phyloP scores from a whole-genome alignment of 2,329 filamentous ascomycete species.

The Botryosphaeria dothidea region DNA sequence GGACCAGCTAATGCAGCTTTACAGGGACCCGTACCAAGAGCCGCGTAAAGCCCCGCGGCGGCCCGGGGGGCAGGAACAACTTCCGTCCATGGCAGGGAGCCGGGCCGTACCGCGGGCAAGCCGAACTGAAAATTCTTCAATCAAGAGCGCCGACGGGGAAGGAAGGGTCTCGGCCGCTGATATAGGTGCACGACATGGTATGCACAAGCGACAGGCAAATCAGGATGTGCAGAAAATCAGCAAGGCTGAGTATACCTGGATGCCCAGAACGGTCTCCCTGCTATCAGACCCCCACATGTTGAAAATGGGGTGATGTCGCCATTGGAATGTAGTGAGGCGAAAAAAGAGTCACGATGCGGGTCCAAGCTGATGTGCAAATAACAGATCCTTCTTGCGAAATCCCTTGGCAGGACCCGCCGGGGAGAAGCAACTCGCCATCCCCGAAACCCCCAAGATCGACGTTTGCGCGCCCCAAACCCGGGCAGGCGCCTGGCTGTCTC shows the following conservation, averaged over 20 bases:
- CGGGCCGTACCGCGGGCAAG: not conserved
- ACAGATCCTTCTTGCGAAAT: constrained; percentile 8
- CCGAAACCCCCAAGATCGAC: not conserved
- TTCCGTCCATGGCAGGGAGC: not conserved
- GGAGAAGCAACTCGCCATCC: not conserved
- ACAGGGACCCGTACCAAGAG: not conserved
- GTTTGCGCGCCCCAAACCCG: not conserved
- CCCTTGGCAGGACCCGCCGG: not conserved
- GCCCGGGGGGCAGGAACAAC: no score
- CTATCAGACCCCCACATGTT: not conserved
- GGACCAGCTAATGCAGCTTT: not conserved
- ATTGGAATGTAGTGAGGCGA: not conserved
- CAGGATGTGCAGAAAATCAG: not conserved
- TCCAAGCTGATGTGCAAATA: not conserved
- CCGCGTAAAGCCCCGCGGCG: no score
- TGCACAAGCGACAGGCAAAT: not conserved
- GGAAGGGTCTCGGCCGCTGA: not conserved
- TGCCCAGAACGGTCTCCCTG: not conserved
- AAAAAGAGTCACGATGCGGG: not conserved
- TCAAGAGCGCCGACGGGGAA: not conserved
- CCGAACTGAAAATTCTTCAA: not conserved
- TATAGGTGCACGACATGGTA: not conserved
- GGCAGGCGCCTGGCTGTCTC: not conserved
- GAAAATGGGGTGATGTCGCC: not conserved
- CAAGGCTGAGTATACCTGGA: not conserved